Evolutionary conservation across 2,329 filamentous ascomycete genomes (phyloP).

Genomic region (Stylonectria norvegica): DNA sequence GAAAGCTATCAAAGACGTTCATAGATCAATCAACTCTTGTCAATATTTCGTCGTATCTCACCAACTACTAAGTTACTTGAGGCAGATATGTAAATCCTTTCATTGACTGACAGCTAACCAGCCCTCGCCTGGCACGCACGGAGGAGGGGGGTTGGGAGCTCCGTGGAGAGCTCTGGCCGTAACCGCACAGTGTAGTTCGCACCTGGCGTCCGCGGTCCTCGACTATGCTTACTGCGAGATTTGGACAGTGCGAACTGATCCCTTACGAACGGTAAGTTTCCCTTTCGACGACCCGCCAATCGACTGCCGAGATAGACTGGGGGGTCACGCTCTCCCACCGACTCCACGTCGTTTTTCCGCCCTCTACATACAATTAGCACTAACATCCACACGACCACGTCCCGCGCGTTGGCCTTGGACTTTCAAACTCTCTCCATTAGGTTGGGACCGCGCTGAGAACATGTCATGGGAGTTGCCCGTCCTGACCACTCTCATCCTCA

Average conservation of each 20-base stretch:
- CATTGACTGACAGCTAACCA: too few relatives aligned
- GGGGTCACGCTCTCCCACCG: constrained; percentile 12
- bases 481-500: constrained; percentile 40
- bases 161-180: too few relatives aligned
- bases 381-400: constrained; percentile 22
- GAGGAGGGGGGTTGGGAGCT: too few relatives aligned
- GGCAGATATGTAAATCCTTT: too few relatives aligned
- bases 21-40: too few relatives aligned
- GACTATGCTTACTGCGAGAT: neutral
- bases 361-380: constrained; percentile 28
- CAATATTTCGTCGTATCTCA: too few relatives aligned
- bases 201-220: neutral
- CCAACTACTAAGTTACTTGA: too few relatives aligned
- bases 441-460: constrained; percentile 35
- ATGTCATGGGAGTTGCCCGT: constrained; percentile 43
- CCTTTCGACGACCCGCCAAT: constrained; percentile 27
- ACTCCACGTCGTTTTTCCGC: constrained; percentile 26
- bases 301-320: constrained; percentile 26
- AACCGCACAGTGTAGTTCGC: too few relatives aligned
- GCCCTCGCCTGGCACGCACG: too few relatives aligned
- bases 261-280: too few relatives aligned
- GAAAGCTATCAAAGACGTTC: too few relatives aligned
- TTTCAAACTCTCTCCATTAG: constrained; percentile 19
- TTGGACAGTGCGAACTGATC: neutral
- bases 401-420: constrained; percentile 8